Conservation (phyloP, 1,284 basidiomycete genomes). For the Trametes pubescens region DNA sequence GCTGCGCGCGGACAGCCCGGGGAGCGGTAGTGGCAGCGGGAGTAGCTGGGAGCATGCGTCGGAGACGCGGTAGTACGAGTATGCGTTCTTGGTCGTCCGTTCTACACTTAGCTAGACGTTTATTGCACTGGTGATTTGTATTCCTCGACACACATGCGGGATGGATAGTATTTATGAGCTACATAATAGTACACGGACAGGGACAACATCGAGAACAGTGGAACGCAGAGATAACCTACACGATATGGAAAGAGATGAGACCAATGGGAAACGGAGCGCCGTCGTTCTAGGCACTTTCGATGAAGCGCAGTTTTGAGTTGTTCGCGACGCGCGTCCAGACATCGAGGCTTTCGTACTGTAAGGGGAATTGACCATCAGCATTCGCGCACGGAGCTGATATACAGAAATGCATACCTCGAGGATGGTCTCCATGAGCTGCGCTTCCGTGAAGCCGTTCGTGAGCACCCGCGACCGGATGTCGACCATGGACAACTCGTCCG, state of each 20-base stretch:
- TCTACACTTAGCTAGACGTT: slow-evolving; percentile 11
- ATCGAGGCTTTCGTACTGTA: slow-evolving; percentile 84
- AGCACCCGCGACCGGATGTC: slow-evolving; percentile 87
- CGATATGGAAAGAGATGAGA: slow-evolving; percentile 26
- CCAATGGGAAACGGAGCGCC: slow-evolving; percentile 1
- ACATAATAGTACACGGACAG: slow-evolving; percentile 36
- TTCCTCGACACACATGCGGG: slow-evolving; percentile 29
- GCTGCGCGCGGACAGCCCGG: slow-evolving; percentile 47
- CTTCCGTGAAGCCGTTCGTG: slow-evolving; percentile 90
- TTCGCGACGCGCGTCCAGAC: slow-evolving; percentile 81
- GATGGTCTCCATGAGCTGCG: slow-evolving; percentile 87
- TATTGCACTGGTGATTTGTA: slow-evolving; percentile 21
- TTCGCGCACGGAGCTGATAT: background rate
- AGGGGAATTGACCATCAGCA: slow-evolving; percentile 13
- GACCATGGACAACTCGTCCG: slow-evolving; percentile 79
- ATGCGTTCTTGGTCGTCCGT: background rate
- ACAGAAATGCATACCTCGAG: slow-evolving; percentile 63
- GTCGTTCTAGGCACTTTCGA: slow-evolving; percentile 31
- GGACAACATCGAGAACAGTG: slow-evolving; percentile 18
- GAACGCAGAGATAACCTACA: slow-evolving; percentile 33
- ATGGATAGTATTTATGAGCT: slow-evolving; percentile 39
- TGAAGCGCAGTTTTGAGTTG: slow-evolving; percentile 76
- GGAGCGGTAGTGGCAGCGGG: slow-evolving; percentile 49
- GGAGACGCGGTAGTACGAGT: slow-evolving; percentile 43
- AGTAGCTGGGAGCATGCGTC: slow-evolving; percentile 83